phyloP scores from a whole-genome alignment of 75 land plant species.

The Sequoiadendron giganteum region DNA sequence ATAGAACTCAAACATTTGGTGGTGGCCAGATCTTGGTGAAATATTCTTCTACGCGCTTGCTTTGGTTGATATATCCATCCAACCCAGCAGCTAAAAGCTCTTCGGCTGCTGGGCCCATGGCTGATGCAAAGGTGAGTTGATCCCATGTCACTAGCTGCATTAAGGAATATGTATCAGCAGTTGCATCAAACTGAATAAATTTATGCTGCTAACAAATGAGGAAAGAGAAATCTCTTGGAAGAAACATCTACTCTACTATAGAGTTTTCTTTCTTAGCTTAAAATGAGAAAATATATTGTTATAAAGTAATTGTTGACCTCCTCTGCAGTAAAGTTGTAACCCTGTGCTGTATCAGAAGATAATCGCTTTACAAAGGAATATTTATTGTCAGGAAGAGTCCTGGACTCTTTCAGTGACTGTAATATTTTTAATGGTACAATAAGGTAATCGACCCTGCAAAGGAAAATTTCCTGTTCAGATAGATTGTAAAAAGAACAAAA shows the following conservation, averaged over 20 bases:
- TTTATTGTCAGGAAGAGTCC: conserved; percentile 68
- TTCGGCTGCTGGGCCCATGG: conserved; percentile 78
- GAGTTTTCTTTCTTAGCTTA: neutral
- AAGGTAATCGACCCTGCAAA: conserved; percentile 77
- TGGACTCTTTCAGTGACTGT: conserved; percentile 84
- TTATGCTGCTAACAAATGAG: neutral
- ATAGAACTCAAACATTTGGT: conserved; percentile 70
- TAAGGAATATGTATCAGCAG: neutral
- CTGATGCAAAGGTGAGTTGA: conserved; percentile 67
- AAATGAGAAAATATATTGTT: neutral
- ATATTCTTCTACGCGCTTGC: conserved; percentile 74
- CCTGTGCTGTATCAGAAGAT: conserved; percentile 54
- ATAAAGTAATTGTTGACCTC: conserved; percentile 49
- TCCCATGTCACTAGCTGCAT: conserved; percentile 82
- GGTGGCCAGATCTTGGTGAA: conserved; percentile 96
- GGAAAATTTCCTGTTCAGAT: neutral
- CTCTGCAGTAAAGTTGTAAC: conserved; percentile 53
- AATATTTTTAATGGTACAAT: conserved; percentile 86
- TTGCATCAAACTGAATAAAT: neutral
- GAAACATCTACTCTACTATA: neutral
- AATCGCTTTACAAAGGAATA: conserved; percentile 69
- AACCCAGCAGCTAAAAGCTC: conserved; percentile 74
- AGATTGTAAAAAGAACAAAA: neutral
- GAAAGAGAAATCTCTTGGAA: neutral
- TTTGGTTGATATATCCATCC: conserved; percentile 74